Base-by-base conservation (phyloP, 352 stramenopile species). In the Plasmopara muralis region DNA sequence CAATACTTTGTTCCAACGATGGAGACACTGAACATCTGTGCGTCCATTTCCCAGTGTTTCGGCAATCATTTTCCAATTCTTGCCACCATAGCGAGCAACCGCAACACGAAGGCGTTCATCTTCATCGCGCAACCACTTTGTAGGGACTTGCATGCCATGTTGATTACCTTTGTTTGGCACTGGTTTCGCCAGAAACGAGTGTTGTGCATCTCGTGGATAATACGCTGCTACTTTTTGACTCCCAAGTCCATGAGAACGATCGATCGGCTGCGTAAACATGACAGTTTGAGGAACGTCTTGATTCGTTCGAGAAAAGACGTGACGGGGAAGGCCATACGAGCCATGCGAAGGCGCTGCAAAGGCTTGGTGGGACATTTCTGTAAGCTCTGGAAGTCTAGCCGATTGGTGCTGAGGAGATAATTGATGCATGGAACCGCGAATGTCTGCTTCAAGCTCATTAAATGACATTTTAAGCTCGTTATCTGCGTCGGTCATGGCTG, bases 1-100 rank as follows among this genome's bases (percentile, higher is more conserved):
- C 37, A 95, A 78, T 44, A 95, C 83, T 54, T 95, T 95, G 62
- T 98, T 96, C 95, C 94, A 99, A n/a, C 95, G 87, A 57, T 98
- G 94, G 39, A 98, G 72, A 59, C 89, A 97, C 64, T 98, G 92
- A 52, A 97, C 87, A 59, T 97, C 91, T 1, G 90, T 95, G 49
- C 85, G 81, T 3, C 80, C 83, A 47, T 91, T 87, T 15, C 87
- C 84, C 25, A 97, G 62, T 28, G 85, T 74, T 60, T 95, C 83
- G 15, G 91, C 88, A 50, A 98, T 94, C 55, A 90, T 81, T 62
- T 97, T 97, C 94, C 94, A 98, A 61, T 97, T 98, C 38, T 96
- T 96, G 41, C 89, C 84, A 14, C 90, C 89, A 50, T 97, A 91
- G 16, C 80, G 74, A 35, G 91, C 71, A 9, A 98, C 93, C 10